Evolutionary conservation across 2,329 filamentous ascomycete species (phyloP).

Genomic region (Curvularia sp.): DNA sequence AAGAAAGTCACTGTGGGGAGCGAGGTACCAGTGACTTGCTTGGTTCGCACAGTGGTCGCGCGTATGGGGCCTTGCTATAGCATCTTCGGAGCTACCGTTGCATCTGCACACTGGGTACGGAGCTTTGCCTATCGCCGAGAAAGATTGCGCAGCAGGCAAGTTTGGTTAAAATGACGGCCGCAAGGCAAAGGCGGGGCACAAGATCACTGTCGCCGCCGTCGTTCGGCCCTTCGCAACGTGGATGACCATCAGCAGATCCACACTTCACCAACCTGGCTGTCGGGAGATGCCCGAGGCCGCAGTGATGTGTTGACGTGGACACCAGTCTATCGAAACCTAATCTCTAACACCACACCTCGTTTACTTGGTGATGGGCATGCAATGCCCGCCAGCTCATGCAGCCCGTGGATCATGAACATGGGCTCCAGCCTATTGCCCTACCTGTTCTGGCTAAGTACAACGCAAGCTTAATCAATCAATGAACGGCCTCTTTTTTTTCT

Average conservation of each 20-base stretch:
- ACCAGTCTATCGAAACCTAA: conserved; percentile 19
- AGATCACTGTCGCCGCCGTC: conserved; percentile 13
- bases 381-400: conserved; percentile 18
- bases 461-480: conserved; percentile 13
- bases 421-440: conserved; percentile 11
- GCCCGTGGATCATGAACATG: conserved; percentile 18
- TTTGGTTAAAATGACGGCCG: conserved; percentile 1
- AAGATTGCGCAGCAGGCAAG: conserved; percentile 5
- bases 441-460: conserved; percentile 20
- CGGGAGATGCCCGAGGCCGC: conserved; percentile 12
- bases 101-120: conserved; percentile 26
- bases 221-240: conserved; percentile 17
- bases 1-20: conserved; percentile 10
- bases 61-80: conserved; percentile 22
- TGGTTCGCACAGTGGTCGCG: conserved; percentile 1
- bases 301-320: conserved; percentile 19
- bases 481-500: conserved; percentile 9
- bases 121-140: conserved; percentile 18
- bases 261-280: conserved; percentile 19
- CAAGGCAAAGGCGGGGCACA: conserved; percentile 13
- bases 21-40: conserved; percentile 1
- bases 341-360: conserved; percentile 7
- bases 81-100: conserved; percentile 35
- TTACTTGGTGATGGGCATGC: conserved; percentile 10
- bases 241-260: conserved; percentile 18